Conservation (phyloP, 495 filamentous ascomycete genomes). For the Penicillium tannophilum region DNA sequence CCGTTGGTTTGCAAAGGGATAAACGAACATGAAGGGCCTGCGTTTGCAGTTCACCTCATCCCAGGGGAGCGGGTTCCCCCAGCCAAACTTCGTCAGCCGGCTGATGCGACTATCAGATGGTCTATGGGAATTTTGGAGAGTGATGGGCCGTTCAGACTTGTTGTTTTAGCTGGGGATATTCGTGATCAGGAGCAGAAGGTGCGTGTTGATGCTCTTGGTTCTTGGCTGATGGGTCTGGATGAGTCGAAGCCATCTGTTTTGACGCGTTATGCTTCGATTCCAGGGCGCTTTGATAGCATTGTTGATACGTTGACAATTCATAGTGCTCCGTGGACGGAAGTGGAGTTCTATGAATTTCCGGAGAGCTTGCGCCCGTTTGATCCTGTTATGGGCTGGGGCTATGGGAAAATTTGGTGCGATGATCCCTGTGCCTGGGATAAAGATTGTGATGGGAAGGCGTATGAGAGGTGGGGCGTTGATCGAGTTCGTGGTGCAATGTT, state of each 20-base stretch:
- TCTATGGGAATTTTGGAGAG: conserved; percentile 43
- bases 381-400: conserved; percentile 57
- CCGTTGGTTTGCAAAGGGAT: conserved; percentile 29
- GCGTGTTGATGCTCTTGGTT: conserved; percentile 49
- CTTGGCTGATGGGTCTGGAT: conserved; percentile 32
- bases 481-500: conserved; percentile 59
- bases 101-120: conserved; percentile 53
- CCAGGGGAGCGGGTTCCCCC: conserved; percentile 55
- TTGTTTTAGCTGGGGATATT: conserved; percentile 66
- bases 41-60: conserved; percentile 36
- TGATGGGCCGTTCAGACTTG: conserved; percentile 61
- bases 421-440: conserved; percentile 60
- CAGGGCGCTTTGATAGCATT: conserved; percentile 37
- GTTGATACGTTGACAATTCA: conserved; percentile 63
- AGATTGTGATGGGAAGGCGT: conserved; percentile 56
- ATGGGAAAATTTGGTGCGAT: conserved; percentile 66
- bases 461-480: conserved; percentile 63
- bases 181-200: conserved; percentile 37
- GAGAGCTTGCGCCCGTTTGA: conserved; percentile 57
- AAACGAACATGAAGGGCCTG: conserved; percentile 15
- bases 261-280: conserved; percentile 39
- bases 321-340: conserved; percentile 47
- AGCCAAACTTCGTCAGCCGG: conserved; percentile 56
- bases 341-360: conserved; percentile 60
- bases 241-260: conserved; percentile 19